Evolutionary conservation across 2,329 filamentous ascomycete species (phyloP), one percentile per base, ranked within the genome.

Genomic region (Penicillium sp.): DNA sequence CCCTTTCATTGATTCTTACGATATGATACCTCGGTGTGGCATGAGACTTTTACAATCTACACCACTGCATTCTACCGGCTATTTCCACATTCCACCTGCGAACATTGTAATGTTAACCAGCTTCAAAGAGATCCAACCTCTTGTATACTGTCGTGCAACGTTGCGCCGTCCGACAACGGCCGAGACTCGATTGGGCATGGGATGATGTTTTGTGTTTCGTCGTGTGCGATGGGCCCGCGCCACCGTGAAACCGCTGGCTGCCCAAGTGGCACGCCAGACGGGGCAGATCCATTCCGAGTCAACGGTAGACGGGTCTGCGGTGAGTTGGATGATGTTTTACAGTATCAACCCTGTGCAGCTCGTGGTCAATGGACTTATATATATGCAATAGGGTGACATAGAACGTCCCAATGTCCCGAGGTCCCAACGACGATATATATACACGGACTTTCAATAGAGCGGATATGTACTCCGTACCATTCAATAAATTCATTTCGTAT

Each of bases 11-110:
- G 52, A 39, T 41, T 46, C 55, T 57, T 52, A 56, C 44, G 55
- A 59, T 56, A 60, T 57, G 57, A 60, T 60, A 60, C 57, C 58
- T 54, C 44, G 26, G 34, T 24, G 43, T 45, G 43, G 43, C 19
- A 45, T 26, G 32, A 56, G 44, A 43, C 53, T 28, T 43, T 40
- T 5, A 39, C 19, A 45, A 42, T 47, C 26, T 42, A 50, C 48
- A 46, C 29, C 43, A 49, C 37, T 56, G 44, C 44, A 44, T 42
- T 26, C 33, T 22, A 19, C 22, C 19, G 29, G 5, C 24, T n/a
- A 26, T 8, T 17, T 45, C 15, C 6, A 39, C 17, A 31, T 28
- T 31, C 12, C 21, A 40, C 26, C 13, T 24, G 8, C 21, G 9
- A 22, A 21, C 6, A 3, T n/a, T 28, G 32, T 37, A 37, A 15